A percentile compares a stretch with the other conserved stretches of the same genome.
Conservation (phyloP, 2,329 filamentous ascomycete species). For the Elsinoe ampelina region DNA sequence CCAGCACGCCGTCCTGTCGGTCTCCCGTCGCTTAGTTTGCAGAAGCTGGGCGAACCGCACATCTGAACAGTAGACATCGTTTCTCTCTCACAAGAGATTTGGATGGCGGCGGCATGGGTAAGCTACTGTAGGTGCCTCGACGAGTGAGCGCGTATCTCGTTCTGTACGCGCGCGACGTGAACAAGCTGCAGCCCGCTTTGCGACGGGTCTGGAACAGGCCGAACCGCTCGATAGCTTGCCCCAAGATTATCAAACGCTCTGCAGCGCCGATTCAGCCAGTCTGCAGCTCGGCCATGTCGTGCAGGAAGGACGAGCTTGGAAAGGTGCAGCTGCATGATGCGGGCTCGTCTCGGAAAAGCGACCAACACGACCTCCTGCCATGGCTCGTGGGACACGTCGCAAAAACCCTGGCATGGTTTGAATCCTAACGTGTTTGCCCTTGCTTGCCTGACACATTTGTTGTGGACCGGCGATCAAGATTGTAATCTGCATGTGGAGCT, state of each 20-base stretch:
- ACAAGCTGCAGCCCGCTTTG: constrained; percentile 1
- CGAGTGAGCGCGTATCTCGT: neutral
- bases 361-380: neutral
- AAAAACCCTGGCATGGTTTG: constrained; percentile 10
- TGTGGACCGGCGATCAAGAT: neutral
- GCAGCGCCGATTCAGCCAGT: constrained; percentile 2
- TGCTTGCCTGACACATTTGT: constrained; percentile 7
- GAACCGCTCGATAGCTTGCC: neutral
- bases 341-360: neutral
- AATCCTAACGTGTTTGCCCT: neutral
- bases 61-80: too few species aligned
- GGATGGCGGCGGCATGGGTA: neutral
- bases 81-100: too few species aligned
- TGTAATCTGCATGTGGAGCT: neutral
- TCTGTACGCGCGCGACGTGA: constrained; percentile 3
- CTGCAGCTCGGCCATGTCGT: constrained; percentile 6
- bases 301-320: neutral
- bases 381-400: constrained; percentile 1
- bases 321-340: neutral
- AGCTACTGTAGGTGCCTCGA: neutral
- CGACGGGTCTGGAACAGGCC: constrained; percentile 9
- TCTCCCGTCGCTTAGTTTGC: neutral
- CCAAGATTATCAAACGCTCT: neutral
- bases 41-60: too few species aligned
- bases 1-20: neutral